Conservation (phyloP, 2,329 filamentous ascomycete species). For the Orbilia blumenaviensis region DNA sequence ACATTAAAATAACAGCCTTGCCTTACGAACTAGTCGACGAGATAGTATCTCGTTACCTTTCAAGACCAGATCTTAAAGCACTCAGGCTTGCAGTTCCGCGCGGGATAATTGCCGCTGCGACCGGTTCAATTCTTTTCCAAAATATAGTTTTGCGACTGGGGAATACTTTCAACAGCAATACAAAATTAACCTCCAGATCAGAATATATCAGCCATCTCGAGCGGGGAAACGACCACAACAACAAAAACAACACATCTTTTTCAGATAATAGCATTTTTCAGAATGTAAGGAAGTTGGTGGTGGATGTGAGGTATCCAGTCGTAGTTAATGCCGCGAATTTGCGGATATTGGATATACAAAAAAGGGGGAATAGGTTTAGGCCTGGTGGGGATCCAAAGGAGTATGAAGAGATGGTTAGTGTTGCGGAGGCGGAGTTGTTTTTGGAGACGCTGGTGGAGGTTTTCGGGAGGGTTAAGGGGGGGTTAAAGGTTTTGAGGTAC, state of each 20-base stretch:
- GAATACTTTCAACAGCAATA: background rate
- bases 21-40: background rate
- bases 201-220: background rate
- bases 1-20: background rate
- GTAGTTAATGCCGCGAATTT: background rate
- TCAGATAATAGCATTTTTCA: background rate
- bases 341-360: no score
- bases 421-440: background rate
- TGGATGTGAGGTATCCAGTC: background rate
- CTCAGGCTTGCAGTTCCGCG: background rate
- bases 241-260: conserved; percentile 7
- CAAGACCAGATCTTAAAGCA: background rate
- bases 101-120: background rate
- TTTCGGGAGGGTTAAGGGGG: background rate
- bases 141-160: background rate
- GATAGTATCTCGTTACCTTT: background rate
- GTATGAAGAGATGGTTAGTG: background rate
- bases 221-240: no score
- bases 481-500: background rate
- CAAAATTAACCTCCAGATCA: background rate
- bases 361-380: background rate
- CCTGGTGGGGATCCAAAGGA: background rate
- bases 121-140: background rate
- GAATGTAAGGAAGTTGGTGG: background rate
- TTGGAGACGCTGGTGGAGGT: background rate